Conservation (phyloP, 768 basidiomycete species). For the Royoungia palumana region DNA sequence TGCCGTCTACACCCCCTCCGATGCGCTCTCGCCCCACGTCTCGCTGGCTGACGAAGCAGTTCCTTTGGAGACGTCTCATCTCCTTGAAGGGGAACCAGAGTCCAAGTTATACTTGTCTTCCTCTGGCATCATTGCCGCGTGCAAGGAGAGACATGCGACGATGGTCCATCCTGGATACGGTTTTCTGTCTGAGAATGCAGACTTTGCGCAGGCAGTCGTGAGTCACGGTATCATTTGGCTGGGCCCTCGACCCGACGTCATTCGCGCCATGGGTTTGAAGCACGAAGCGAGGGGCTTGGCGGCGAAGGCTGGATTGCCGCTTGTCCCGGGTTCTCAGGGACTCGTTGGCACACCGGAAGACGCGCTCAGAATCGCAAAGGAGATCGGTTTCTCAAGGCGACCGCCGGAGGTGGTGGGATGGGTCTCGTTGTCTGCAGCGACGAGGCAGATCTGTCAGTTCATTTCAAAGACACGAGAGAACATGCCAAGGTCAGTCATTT, state of each 20-base stretch:
- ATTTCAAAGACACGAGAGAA: slow-evolving; percentile 36
- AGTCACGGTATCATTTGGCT: slow-evolving; percentile 54
- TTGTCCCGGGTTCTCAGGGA: slow-evolving; percentile 56
- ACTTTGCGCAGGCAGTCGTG: slow-evolving; percentile 46
- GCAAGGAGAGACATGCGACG: slow-evolving; percentile 40
- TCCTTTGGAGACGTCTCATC: slow-evolving; percentile 27
- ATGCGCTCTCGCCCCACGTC: slow-evolving; percentile 58
- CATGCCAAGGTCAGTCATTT: slow-evolving; percentile 44
- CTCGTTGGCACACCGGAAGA: slow-evolving; percentile 42
- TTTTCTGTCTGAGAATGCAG: slow-evolving; percentile 62
- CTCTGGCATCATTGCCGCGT: slow-evolving; percentile 40
- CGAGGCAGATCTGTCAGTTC: slow-evolving; percentile 35
- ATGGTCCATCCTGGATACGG: slow-evolving; percentile 65
- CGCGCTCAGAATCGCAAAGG: slow-evolving; percentile 37
- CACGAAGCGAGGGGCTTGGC: slow-evolving; percentile 53
- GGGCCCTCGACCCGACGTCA: slow-evolving; percentile 50
- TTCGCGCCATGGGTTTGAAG: slow-evolving; percentile 58
- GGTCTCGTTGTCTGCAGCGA: slow-evolving; percentile 54
- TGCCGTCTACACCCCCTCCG: slow-evolving; percentile 58
- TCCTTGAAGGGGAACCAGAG: slow-evolving; percentile 26
- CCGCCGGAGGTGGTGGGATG: slow-evolving; percentile 69
- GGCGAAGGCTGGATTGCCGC: slow-evolving; percentile 43
- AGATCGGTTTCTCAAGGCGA: slow-evolving; percentile 61
- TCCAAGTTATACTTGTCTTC: slow-evolving; percentile 42
- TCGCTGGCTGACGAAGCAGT: slow-evolving; percentile 50